A percentile compares a stretch with the other conserved stretches of the same genome.
Conservation (phyloP, 352 stramenopile genomes). For the Aphanomyces invadans region DNA sequence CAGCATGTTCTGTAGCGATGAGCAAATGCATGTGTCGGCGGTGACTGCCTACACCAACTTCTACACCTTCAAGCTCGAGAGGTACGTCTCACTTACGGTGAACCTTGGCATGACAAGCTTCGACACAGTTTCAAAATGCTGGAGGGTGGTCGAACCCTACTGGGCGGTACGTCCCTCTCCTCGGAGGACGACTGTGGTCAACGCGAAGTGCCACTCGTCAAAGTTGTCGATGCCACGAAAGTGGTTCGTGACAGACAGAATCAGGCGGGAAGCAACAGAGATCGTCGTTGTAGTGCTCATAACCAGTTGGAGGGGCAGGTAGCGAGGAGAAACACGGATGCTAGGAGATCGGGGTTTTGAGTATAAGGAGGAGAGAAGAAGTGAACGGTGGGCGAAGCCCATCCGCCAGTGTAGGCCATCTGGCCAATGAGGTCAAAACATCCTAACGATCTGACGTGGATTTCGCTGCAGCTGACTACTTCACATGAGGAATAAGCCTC, state of each 20-base stretch:
- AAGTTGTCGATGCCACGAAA: not conserved
- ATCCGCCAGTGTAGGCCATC: not conserved
- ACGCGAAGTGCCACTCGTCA: not conserved
- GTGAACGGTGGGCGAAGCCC: not conserved
- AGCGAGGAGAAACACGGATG: not conserved
- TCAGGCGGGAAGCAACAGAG: not conserved
- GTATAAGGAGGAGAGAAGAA: not conserved
- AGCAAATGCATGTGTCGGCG: not conserved
- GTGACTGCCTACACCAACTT: not conserved
- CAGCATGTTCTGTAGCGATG: not conserved
- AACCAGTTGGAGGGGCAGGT: not conserved
- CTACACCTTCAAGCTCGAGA: not conserved
- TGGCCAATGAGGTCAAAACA: not conserved
- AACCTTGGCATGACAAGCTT: too few species aligned
- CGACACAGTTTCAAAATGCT: too few species aligned
- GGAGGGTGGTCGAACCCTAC: too few species aligned
- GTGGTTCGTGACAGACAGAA: not conserved
- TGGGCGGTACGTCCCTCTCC: not conserved
- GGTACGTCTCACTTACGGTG: too few species aligned
- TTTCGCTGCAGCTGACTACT: not conserved
- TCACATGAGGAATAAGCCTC: not conserved
- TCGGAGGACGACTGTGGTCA: not conserved
- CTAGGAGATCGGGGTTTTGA: not conserved
- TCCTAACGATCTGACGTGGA: not conserved
- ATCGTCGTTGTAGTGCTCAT: not conserved